Conservation (phyloP, 768 basidiomycete genomes). For the Auriculariales sp. region DNA sequence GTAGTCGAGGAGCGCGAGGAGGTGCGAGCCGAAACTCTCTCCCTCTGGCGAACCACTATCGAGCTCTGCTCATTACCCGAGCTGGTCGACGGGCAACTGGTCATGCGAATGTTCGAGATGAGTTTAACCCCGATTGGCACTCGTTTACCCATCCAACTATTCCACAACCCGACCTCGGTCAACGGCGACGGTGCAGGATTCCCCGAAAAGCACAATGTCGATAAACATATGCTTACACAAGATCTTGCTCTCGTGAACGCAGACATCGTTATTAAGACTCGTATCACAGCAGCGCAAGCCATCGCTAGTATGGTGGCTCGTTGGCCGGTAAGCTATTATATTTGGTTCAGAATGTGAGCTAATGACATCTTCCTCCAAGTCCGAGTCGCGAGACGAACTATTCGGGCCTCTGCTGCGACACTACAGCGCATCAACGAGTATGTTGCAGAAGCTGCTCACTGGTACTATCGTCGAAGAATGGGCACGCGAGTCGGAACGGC, state of each 20-base stretch:
- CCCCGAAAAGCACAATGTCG: slow-evolving; percentile 75
- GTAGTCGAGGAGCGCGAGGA: slow-evolving; percentile 82
- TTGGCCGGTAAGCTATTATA: slow-evolving; percentile 45
- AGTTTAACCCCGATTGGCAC: slow-evolving; percentile 84
- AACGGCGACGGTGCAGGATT: slow-evolving; percentile 28
- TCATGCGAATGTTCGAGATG: slow-evolving; percentile 74
- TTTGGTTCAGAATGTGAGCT: neutral
- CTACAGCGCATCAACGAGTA: slow-evolving; percentile 77
- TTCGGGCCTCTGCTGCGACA: slow-evolving; percentile 65
- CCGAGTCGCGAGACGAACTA: slow-evolving; percentile 38
- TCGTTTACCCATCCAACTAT: slow-evolving; percentile 51
- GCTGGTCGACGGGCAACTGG: slow-evolving; percentile 40
- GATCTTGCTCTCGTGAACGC: slow-evolving; percentile 70
- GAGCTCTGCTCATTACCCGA: slow-evolving; percentile 34
- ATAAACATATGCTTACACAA: slow-evolving; percentile 88
- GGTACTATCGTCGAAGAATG: slow-evolving; percentile 85
- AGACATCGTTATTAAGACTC: slow-evolving; percentile 65
- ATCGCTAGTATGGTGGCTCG: slow-evolving; percentile 52
- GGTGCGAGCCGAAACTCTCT: slow-evolving; percentile 57
- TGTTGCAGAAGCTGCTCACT: slow-evolving; percentile 80
- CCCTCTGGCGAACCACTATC: slow-evolving; percentile 62
- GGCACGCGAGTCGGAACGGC: slow-evolving; percentile 34
- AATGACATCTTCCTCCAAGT: slow-evolving; percentile 11
- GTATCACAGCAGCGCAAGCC: slow-evolving; percentile 65
- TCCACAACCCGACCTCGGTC: slow-evolving; percentile 44